These are phyloP conservation scores for Phytopythium helicoides DNA, from an alignment of 352 stramenopile genomes.

Conservation along the genomic window DNA sequence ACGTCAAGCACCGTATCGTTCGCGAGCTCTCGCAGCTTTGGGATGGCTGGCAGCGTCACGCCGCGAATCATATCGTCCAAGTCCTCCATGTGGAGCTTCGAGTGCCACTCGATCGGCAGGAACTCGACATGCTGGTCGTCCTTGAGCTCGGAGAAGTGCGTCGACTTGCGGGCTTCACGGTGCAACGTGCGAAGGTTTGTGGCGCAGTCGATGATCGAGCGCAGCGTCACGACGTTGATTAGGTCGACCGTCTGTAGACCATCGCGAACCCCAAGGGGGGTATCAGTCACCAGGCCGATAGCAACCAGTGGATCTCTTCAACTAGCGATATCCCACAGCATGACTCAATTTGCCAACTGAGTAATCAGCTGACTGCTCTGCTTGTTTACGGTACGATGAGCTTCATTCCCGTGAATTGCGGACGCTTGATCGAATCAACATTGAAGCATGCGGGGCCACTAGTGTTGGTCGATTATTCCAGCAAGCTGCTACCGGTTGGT, in stretches of 20 bases:
- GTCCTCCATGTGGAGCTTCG: slow-evolving; percentile 80
- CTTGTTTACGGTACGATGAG: too few relatives aligned
- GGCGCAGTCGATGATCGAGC: slow-evolving; percentile 81
- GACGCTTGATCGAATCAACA: too few relatives aligned
- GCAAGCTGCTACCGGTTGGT: too few relatives aligned
- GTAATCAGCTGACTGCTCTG: too few relatives aligned
- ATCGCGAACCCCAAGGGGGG: too few relatives aligned
- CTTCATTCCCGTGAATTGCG: too few relatives aligned
- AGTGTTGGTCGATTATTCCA: too few relatives aligned
- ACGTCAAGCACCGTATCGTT: slow-evolving; percentile 93
- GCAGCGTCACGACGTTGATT: slow-evolving; percentile 80
- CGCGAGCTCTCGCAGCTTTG: slow-evolving; percentile 88
- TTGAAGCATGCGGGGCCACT: too few relatives aligned
- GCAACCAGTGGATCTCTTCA: too few relatives aligned
- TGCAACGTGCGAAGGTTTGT: slow-evolving; percentile 68
- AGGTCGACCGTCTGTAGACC: slow-evolving; percentile 83
- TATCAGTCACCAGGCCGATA: too few relatives aligned
- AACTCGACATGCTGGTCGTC: slow-evolving; percentile 50
- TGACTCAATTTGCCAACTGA: too few relatives aligned
- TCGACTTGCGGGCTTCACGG: slow-evolving; percentile 55
- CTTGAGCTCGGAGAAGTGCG: slow-evolving; percentile 59
- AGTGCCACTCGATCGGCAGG: slow-evolving; percentile 85
- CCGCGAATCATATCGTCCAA: slow-evolving; percentile 68
- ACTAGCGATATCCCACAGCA: too few relatives aligned
- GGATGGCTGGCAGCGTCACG: slow-evolving; percentile 84